Evolutionary conservation across 257 asterid species (phyloP), one percentile per base, ranked within the genome.

Genomic region (Misopates orontium): DNA sequence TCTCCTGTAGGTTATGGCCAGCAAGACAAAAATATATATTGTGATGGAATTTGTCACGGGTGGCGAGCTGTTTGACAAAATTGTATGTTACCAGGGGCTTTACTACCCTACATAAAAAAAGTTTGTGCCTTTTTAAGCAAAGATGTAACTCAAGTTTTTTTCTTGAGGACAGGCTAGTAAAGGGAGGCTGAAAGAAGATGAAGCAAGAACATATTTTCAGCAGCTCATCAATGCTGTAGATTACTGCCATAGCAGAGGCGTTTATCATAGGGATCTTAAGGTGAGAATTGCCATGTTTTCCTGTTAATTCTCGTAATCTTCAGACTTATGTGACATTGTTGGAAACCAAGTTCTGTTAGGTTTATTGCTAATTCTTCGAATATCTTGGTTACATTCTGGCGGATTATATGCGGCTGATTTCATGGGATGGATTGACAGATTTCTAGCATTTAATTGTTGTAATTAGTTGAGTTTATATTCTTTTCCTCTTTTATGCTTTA

Each of bases 181-280:
- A 71, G 88, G 88, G 39, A 78, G 87, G 81, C 76, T 84, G 50
- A 79, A 76, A 70, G 95, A 86, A 79, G 95, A 86, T 55, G 95
- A 82, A 71, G 91, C 85, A 41, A 82, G 95, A 71, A 86, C 76
- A 56, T 84, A 86, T 45, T 86, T 86, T 75, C 91, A 86, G 76
- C 95, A 86, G 79, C 82, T 86, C 24, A 76, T 86, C 22, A 82
- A 82, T 74, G 87, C 86, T 13, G 88, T 86, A 28, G 95, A 86
- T 74, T 86, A 73, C 71, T 86, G 95, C 72, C 95, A 86, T 59
- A 86, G 95, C 70, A 76, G 95, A 72, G 95, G 95, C 36, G 90
- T 84, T 59, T 84, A 23, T 55, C 88, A 86, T 44, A 77, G 94
- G 72, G 94, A 86, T 69, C 88, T 86, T 54, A 86, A 86, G 87